Percentiles rank a stretch among this genome's conserved stretches.
Conservation (phyloP, 1,284 basidiomycete genomes). For the Phaffia rhodozyma region DNA sequence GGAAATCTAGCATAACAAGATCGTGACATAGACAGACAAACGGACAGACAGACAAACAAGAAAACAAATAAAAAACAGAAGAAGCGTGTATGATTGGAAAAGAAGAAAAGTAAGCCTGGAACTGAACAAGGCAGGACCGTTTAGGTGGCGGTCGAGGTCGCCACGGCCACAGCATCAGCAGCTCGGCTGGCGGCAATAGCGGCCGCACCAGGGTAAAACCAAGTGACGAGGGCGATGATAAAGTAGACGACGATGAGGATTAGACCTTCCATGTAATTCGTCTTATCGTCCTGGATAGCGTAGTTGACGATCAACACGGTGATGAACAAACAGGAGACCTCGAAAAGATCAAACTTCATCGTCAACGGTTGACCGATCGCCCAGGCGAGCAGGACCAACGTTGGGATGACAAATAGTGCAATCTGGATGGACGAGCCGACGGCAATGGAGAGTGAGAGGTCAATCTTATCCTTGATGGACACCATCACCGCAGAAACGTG, state of each 20-base stretch:
- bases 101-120: background rate
- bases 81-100: background rate
- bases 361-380: constrained; percentile 40
- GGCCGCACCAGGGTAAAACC: constrained; percentile 14
- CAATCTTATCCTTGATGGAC: constrained; percentile 55
- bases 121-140: background rate
- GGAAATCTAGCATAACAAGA: background rate
- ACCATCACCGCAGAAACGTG: constrained; percentile 79
- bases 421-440: constrained; percentile 90
- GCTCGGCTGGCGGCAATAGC: too few relatives aligned
- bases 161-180: too few relatives aligned
- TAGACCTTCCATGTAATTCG: constrained; percentile 60
- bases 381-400: constrained; percentile 44
- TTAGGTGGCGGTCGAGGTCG: background rate
- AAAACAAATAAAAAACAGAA: background rate
- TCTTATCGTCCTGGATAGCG: constrained; percentile 59
- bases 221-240: constrained; percentile 32
- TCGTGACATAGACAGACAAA: background rate
- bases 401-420: constrained; percentile 62
- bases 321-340: constrained; percentile 35
- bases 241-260: constrained; percentile 42
- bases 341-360: constrained; percentile 34
- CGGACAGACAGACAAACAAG: background rate
- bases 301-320: constrained; percentile 66
- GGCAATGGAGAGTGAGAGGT: constrained; percentile 57